phyloP scores from a whole-genome alignment of 768 basidiomycete genomes.

The Holtermannia corniformis region DNA sequence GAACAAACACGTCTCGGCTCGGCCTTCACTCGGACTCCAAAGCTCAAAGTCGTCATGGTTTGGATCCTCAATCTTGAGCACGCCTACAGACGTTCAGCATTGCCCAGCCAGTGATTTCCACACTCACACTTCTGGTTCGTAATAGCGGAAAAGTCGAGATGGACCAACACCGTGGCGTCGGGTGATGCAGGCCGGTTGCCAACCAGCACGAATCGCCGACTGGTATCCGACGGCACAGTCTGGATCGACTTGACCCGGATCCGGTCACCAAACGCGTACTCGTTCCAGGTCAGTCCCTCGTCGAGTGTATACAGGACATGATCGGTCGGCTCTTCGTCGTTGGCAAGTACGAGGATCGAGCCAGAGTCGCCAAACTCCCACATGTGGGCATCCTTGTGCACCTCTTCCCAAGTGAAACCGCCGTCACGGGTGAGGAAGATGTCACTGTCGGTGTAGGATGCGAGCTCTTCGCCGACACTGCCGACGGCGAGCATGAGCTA shows the following conservation, averaged over 20 bases:
- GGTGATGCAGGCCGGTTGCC: conserved; percentile 51
- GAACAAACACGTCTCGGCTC: conserved; percentile 81
- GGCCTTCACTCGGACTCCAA: conserved; percentile 87
- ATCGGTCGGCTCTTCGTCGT: conserved; percentile 89
- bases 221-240: conserved; percentile 82
- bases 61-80: conserved; percentile 59
- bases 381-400: conserved; percentile 93
- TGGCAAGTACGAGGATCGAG: conserved; percentile 82
- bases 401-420: conserved; percentile 96
- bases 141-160: conserved; percentile 78
- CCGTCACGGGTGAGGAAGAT: conserved; percentile 94
- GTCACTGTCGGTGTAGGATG: conserved; percentile 74
- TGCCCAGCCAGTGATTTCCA: not conserved
- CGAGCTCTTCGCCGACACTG: conserved; percentile 78
- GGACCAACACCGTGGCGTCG: conserved; percentile 56
- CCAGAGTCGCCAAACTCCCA: conserved; percentile 99
- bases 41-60: conserved; percentile 87
- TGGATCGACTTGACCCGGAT: conserved; percentile 67
- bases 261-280: conserved; percentile 73
- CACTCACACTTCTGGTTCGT: conserved; percentile 65
- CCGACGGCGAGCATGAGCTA: conserved; percentile 85
- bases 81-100: conserved; percentile 47
- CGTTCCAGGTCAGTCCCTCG: conserved; percentile 77
- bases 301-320: conserved; percentile 80
- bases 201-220: conserved; percentile 78